phyloP scores from a whole-genome alignment of 2,329 filamentous ascomycete species.

The Domatiomyces catenatus region DNA sequence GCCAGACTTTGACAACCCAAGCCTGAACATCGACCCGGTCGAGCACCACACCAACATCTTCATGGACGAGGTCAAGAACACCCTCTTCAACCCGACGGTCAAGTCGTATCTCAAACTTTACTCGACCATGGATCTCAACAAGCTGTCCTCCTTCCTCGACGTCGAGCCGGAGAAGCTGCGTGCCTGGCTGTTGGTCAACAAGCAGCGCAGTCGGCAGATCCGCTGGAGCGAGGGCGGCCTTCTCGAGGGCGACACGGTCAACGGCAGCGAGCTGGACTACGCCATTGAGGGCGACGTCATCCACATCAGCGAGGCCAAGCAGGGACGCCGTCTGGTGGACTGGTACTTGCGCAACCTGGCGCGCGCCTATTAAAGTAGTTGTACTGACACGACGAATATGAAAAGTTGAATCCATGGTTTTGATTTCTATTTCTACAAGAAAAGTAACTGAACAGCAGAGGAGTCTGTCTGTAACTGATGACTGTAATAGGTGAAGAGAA shows the following conservation, averaged over 20 bases:
- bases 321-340: conserved; percentile 89
- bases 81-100: conserved; percentile 88
- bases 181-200: conserved; percentile 88
- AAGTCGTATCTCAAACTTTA: conserved; percentile 98
- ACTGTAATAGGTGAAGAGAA: too few species aligned
- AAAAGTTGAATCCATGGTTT: not conserved
- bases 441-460: too few species aligned
- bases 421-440: not conserved
- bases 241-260: conserved; percentile 81
- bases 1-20: conserved; percentile 93
- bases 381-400: not conserved
- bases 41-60: conserved; percentile 96
- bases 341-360: conserved; percentile 98
- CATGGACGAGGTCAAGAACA: conserved; percentile 99
- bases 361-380: conserved; percentile 61
- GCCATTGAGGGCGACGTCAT: conserved; percentile 93
- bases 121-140: conserved; percentile 98
- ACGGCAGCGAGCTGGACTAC: conserved; percentile 91
- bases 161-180: conserved; percentile 92
- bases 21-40: conserved; percentile 87
- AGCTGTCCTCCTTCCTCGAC: conserved; percentile 92
- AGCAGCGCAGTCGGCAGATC: conserved; percentile 93
- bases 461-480: too few species aligned
- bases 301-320: conserved; percentile 97
- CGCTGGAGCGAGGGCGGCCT: conserved; percentile 84